Evolutionary conservation across 2,329 filamentous ascomycete species (phyloP), one percentile per base, ranked within the genome.

Genomic region (Leptoxyphium fumago): DNA sequence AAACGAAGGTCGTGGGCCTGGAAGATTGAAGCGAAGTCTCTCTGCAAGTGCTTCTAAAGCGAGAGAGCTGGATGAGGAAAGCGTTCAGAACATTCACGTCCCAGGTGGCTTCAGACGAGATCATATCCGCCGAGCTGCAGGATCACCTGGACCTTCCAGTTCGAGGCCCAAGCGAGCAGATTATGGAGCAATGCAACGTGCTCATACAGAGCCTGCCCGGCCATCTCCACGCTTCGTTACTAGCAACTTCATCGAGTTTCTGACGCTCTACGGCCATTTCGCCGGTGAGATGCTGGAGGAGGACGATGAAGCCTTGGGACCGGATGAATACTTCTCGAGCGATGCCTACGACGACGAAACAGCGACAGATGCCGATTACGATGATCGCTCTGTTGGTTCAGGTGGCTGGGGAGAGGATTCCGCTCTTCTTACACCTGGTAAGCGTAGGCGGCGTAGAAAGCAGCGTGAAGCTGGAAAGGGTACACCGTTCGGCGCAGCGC

Each of bases 281-380:
- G 91, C 91, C 2, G 91, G 91, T 64, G 91, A 98, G 64, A 84
- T 94, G 59, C 74, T 98, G 10, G 88, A 95, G 61, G 91, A 98
- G 63, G 91, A 96, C 54, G 91, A 96, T 54, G 89, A 96, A 62
- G 84, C 80, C 1, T 69, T 94, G 11, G 78, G 74, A 5, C 85
- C 86, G 1, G 83, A 93, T 60, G 89, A 95, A 59, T 95, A 94
- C 63, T 95, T 95, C 60, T 82, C 80, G 7, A 88, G 85, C 0
- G 84, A 84, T 52, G 72, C 78, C 17, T 79, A 80, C 46, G 77
- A 79, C 42, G 73, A 60, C 8, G 50, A 46, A 7, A 57, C 71
- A 38, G 63, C 60, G 39, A 61, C 58, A 26, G 65, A 66, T 40
- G 47, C 52, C 32, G 48, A 65, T 62, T 78, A 82, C 28, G 77